Evolutionary conservation across 805 yeast genomes (phyloP).

Genomic region (Scheffersomyces spartinae): DNA sequence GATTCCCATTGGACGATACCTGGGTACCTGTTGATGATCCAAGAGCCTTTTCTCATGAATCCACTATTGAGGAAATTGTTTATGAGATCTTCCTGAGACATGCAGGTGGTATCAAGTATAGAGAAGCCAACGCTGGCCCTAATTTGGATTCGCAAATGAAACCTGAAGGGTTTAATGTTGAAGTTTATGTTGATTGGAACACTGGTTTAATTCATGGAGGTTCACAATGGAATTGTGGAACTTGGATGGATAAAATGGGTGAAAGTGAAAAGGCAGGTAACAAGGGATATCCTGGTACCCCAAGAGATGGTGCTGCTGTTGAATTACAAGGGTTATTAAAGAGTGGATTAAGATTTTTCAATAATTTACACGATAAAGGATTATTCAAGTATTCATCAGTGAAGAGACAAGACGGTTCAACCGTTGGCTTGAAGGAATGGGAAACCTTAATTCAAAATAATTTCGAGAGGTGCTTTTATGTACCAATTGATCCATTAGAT

Average conservation of each 20-base stretch:
- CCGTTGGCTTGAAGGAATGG: slow-evolving; percentile 58
- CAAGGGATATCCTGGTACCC: slow-evolving; percentile 94
- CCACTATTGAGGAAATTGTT: slow-evolving; percentile 63
- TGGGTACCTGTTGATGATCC: slow-evolving; percentile 60
- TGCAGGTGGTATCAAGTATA: slow-evolving; percentile 74
- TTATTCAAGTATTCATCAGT: slow-evolving; percentile 50
- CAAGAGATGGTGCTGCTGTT: slow-evolving; percentile 93
- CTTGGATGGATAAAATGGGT: slow-evolving; percentile 99
- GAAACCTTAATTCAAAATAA: slow-evolving; percentile 52
- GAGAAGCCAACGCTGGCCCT: slow-evolving; percentile 94
- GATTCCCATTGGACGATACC: slow-evolving; percentile 84
- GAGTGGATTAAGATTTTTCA: slow-evolving; percentile 73
- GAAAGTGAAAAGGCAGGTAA: slow-evolving; percentile 75
- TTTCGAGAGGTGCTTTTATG: slow-evolving; percentile 70
- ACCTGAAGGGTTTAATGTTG: slow-evolving; percentile 84
- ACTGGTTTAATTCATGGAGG: slow-evolving; percentile 90
- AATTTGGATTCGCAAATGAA: slow-evolving; percentile 84
- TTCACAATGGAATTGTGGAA: slow-evolving; percentile 86
- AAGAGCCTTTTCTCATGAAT: slow-evolving; percentile 61
- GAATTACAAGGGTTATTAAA: slow-evolving; percentile 86
- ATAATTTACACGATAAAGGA: slow-evolving; percentile 41
- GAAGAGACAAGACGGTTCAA: slow-evolving; percentile 42
- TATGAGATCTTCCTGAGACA: slow-evolving; percentile 81
- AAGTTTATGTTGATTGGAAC: slow-evolving; percentile 72
- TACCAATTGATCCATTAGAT: slow-evolving; percentile 54